Evolutionary conservation across 768 basidiomycete species (phyloP).

Genomic region (Lactarius psammicola): DNA sequence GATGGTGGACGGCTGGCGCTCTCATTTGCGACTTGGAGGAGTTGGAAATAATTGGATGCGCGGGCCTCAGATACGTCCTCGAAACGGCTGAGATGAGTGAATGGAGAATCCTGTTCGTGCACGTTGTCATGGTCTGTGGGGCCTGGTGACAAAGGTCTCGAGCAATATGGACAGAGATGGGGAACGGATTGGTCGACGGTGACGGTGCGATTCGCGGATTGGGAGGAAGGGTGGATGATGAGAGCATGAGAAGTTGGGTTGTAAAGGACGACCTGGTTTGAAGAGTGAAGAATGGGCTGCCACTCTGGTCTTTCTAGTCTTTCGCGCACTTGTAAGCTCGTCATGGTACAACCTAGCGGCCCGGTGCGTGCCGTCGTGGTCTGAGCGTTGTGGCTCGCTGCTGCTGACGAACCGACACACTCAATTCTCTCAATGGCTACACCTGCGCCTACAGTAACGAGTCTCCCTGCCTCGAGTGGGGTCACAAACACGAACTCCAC

Average conservation of each 20-base stretch:
- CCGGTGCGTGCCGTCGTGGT: background rate
- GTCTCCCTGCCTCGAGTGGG: background rate
- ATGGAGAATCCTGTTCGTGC: constrained; percentile 33
- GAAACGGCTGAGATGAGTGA: constrained; percentile 18
- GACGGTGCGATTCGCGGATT: constrained; percentile 4
- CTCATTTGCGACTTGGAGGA: constrained; percentile 73
- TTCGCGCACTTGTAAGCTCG: background rate
- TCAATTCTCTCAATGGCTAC: background rate
- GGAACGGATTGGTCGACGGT: constrained; percentile 6
- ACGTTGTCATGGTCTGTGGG: constrained; percentile 36
- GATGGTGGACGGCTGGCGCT: constrained; percentile 51
- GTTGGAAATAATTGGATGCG: constrained; percentile 77
- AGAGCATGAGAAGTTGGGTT: constrained; percentile 83
- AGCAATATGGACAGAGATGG: constrained; percentile 69
- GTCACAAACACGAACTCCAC: background rate
- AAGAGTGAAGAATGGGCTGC: constrained; percentile 79
- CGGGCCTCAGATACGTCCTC: constrained; percentile 40
- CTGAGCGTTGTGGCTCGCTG: background rate
- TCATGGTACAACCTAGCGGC: background rate
- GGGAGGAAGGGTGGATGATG: constrained; percentile 47
- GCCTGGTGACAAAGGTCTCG: constrained; percentile 49
- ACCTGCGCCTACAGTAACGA: background rate
- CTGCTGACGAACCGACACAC: background rate
- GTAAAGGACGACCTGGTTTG: constrained; percentile 85
- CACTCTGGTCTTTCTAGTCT: constrained; percentile 38